A percentile compares a stretch with the other conserved stretches of the same genome.
Evolutionary conservation across 108 stramenopile species (phyloP).

Genomic region (Schizochytrium sp.): DNA sequence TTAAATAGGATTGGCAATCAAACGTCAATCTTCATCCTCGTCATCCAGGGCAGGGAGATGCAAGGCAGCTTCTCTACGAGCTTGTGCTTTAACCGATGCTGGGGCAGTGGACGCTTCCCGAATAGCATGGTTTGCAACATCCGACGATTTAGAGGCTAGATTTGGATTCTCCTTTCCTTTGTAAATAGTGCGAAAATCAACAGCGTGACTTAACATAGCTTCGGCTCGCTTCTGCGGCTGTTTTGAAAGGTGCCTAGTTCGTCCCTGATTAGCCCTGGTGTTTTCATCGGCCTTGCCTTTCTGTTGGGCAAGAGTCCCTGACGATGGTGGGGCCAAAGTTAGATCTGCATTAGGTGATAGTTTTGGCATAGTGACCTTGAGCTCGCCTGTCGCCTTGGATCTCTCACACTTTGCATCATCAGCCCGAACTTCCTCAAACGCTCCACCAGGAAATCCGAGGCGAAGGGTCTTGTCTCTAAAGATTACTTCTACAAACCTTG

Average conservation of each 20-base stretch:
- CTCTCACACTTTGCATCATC: constrained; percentile 74
- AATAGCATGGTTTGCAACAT: constrained; percentile 1
- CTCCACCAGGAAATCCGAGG: constrained; percentile 73
- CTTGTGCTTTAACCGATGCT: constrained; percentile 51
- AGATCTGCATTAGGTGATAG: constrained; percentile 69
- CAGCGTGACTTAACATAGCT: background rate
- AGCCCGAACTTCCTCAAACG: constrained; percentile 75
- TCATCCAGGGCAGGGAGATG: constrained; percentile 22
- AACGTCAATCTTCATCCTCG: constrained; percentile 61
- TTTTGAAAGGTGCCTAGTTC: background rate
- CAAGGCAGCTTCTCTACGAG: constrained; percentile 20
- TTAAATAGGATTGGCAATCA: too few species aligned
- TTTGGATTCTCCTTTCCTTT: constrained; percentile 69
- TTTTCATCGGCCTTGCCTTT: constrained; percentile 17
- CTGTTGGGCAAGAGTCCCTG: background rate
- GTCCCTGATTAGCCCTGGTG: background rate
- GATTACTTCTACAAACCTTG: constrained; percentile 82
- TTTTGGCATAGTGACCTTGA: constrained; percentile 86
- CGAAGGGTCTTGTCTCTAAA: constrained; percentile 85
- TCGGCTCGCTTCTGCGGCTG: background rate
- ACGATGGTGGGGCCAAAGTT: constrained; percentile 64
- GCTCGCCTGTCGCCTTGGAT: constrained; percentile 82
- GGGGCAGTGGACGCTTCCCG: constrained; percentile 56
- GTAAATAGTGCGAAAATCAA: constrained; percentile 56
- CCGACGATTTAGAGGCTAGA: constrained; percentile 64